phyloP scores from a whole-genome alignment of 495 filamentous ascomycete genomes.

The Gamarada debralockiae region DNA sequence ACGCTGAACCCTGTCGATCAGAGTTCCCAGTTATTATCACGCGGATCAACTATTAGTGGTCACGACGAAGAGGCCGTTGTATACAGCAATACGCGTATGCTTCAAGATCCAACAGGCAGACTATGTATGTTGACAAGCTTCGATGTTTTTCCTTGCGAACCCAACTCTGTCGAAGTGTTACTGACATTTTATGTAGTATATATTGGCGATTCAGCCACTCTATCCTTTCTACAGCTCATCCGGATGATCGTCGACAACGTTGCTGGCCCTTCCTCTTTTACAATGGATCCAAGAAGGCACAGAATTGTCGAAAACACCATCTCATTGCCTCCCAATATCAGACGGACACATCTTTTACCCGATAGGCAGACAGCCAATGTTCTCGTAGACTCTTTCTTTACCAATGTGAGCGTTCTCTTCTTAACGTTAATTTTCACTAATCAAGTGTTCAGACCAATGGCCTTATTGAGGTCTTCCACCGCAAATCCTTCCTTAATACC shows the following conservation, averaged over 20 bases:
- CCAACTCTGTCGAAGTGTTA: not conserved
- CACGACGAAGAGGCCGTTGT: constrained; percentile 55
- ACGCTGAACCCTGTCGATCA: not conserved
- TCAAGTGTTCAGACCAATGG: constrained; percentile 44
- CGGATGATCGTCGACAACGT: constrained; percentile 68
- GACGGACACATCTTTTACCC: constrained; percentile 41
- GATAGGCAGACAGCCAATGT: constrained; percentile 49
- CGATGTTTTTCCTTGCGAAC: not conserved
- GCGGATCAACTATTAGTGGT: constrained; percentile 23
- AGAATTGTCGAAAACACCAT: constrained; percentile 62
- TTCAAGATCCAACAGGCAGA: constrained; percentile 53
- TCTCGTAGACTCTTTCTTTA: constrained; percentile 56
- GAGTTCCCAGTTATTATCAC: not conserved
- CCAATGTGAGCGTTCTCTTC: constrained; percentile 40
- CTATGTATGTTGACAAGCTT: constrained; percentile 40
- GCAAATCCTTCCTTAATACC: constrained; percentile 39
- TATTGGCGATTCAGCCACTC: constrained; percentile 67
- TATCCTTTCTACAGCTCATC: constrained; percentile 68
- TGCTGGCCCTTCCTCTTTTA: constrained; percentile 62
- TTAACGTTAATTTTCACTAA: not conserved
- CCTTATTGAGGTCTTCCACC: constrained; percentile 50
- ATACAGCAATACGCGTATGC: constrained; percentile 53
- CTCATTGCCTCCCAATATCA: constrained; percentile 33
- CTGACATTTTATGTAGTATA: constrained; percentile 43
- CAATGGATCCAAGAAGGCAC: constrained; percentile 63